Conservation (phyloP, 345 rosid genomes). For the Hirschfeldia incana region DNA sequence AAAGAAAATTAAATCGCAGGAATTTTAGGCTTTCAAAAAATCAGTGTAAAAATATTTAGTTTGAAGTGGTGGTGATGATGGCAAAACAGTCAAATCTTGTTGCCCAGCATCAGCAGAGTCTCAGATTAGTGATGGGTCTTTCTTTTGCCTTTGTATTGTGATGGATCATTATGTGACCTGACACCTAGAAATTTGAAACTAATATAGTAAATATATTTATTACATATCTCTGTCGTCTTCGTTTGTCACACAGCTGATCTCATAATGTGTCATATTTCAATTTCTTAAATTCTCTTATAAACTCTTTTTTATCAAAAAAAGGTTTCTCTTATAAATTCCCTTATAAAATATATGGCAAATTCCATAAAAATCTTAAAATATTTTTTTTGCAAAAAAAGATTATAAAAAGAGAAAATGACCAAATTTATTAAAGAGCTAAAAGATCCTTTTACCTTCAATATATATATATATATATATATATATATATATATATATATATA, state of each 20-base stretch:
- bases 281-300: not conserved
- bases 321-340: not conserved
- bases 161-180: conserved; percentile 50
- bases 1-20: not conserved
- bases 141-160: conserved; percentile 40
- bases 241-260: conserved; percentile 23
- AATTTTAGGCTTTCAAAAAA: not conserved
- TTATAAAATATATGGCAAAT: too few species aligned
- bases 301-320: too few species aligned
- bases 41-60: not conserved
- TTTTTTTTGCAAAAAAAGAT: too few species aligned
- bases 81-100: conserved; percentile 34
- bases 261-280: not conserved
- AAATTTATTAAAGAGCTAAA: too few species aligned
- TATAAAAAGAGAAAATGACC: too few species aligned
- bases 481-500: too few species aligned
- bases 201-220: conserved; percentile 12
- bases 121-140: conserved; percentile 28
- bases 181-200: conserved; percentile 22
- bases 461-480: too few species aligned
- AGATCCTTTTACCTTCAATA: too few species aligned
- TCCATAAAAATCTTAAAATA: too few species aligned
- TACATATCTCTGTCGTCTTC: conserved; percentile 30
- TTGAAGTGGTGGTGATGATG: conserved; percentile 20
- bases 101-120: conserved; percentile 18